A percentile compares a stretch with the other conserved stretches of the same genome.
Evolutionary conservation across 2,329 filamentous ascomycete genomes (phyloP).

Genomic region (Pseudogymnoascus sp.): DNA sequence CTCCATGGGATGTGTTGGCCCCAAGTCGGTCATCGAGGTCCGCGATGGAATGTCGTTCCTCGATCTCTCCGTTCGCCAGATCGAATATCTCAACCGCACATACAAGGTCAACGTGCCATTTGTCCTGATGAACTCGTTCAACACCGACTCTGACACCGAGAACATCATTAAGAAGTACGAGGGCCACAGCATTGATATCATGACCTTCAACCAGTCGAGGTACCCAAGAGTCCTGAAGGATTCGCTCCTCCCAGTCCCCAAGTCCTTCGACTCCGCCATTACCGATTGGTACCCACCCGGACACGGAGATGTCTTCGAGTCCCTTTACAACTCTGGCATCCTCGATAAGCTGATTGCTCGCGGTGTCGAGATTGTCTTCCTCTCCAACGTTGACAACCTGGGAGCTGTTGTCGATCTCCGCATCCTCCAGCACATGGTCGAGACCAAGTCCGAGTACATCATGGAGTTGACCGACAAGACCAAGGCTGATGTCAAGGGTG

Average conservation of each 20-base stretch:
- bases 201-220: slow-evolving; percentile 99
- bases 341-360: slow-evolving; percentile 93
- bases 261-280: slow-evolving; percentile 78
- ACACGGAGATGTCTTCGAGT: slow-evolving; percentile 99
- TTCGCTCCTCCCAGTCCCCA: slow-evolving; percentile 91
- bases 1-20: slow-evolving; percentile 98
- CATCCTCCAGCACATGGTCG: slow-evolving; percentile 98
- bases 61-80: slow-evolving; percentile 95
- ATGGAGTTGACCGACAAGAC: slow-evolving; percentile 99
- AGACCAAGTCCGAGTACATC: slow-evolving; percentile 95
- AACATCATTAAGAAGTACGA: slow-evolving; percentile 99
- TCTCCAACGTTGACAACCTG: slow-evolving; percentile 98
- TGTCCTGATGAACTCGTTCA: slow-evolving; percentile 99
- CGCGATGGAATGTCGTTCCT: slow-evolving; percentile 99
- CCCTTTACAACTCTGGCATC: slow-evolving; percentile 97
- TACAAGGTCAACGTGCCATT: slow-evolving; percentile 97
- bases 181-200: slow-evolving; percentile 98
- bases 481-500: slow-evolving; percentile 99
- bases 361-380: slow-evolving; percentile 95
- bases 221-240: slow-evolving; percentile 98
- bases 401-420: slow-evolving; percentile 95
- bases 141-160: slow-evolving; percentile 95
- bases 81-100: slow-evolving; percentile 97
- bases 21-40: slow-evolving; percentile 99
- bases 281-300: slow-evolving; percentile 98